phyloP scores from a whole-genome alignment of 1,284 basidiomycete genomes.

The Trametes sp. region DNA sequence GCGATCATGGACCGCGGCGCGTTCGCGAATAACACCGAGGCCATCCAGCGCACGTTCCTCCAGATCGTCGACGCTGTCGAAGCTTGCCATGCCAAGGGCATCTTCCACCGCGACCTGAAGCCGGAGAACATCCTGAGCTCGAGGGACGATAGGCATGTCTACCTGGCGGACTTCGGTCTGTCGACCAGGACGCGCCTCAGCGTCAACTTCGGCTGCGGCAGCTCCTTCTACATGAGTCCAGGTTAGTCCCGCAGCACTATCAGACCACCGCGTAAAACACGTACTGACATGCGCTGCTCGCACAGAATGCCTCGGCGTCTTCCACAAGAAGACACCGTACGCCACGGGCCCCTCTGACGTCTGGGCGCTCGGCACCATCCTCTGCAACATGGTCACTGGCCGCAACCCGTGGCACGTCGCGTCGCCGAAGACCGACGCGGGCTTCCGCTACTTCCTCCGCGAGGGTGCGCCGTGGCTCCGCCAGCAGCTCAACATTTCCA shows the following conservation, averaged over 20 bases:
- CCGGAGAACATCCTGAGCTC: conserved; percentile 75
- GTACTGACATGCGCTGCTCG: neutral
- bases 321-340: conserved; percentile 49
- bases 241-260: conserved; percentile 43
- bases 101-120: conserved; percentile 77
- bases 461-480: conserved; percentile 53
- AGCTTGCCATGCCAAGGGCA: conserved; percentile 63
- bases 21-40: conserved; percentile 56
- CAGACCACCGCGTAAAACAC: neutral
- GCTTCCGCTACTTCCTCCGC: conserved; percentile 60
- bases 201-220: conserved; percentile 58
- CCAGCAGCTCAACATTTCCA: conserved; percentile 57
- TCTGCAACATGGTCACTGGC: conserved; percentile 72
- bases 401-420: conserved; percentile 77
- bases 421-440: conserved; percentile 53
- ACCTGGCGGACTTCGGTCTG: conserved; percentile 74
- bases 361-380: conserved; percentile 75
- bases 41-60: conserved; percentile 57
- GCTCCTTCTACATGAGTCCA: conserved; percentile 69
- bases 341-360: conserved; percentile 66
- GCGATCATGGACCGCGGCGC: conserved; percentile 62
- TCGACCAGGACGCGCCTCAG: conserved; percentile 60
- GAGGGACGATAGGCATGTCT: conserved; percentile 51
- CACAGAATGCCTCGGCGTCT: conserved; percentile 64
- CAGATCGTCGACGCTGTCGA: conserved; percentile 70